Conservation (phyloP, 2,329 filamentous ascomycete genomes). For the Diaporthe citri region DNA sequence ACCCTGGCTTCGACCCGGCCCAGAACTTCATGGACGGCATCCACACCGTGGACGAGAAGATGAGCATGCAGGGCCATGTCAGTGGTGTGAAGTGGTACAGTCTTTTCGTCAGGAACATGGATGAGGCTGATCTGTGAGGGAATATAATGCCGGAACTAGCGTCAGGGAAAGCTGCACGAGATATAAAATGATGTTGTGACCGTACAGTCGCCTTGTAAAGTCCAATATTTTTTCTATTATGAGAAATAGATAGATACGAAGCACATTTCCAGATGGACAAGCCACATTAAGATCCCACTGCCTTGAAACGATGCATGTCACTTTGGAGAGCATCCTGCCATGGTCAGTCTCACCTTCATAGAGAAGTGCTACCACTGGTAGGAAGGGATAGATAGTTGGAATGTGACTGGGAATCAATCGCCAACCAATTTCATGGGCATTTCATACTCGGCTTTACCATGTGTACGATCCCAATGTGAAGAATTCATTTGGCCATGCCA, state of each 20-base stretch:
- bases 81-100: slow-evolving; percentile 54
- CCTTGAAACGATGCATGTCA: background rate
- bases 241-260: background rate
- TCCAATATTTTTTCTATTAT: background rate
- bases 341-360: background rate
- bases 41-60: slow-evolving; percentile 58
- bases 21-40: slow-evolving; percentile 49
- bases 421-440: no score
- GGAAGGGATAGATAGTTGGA: background rate
- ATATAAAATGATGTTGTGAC: background rate
- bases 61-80: slow-evolving; percentile 52
- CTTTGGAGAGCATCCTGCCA: background rate
- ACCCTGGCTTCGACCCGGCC: slow-evolving; percentile 53
- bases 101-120: slow-evolving; percentile 57
- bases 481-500: no score
- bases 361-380: background rate
- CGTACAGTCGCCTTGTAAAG: background rate
- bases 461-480: no score
- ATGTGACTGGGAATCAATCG: background rate
- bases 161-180: background rate
- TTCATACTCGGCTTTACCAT: no score
- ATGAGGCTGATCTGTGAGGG: slow-evolving; percentile 50
- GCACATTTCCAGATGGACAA: background rate
- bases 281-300: background rate
- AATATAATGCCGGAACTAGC: no score